phyloP scores from a whole-genome alignment of 1,139 yeast species.

The Nadsonia commutata region DNA sequence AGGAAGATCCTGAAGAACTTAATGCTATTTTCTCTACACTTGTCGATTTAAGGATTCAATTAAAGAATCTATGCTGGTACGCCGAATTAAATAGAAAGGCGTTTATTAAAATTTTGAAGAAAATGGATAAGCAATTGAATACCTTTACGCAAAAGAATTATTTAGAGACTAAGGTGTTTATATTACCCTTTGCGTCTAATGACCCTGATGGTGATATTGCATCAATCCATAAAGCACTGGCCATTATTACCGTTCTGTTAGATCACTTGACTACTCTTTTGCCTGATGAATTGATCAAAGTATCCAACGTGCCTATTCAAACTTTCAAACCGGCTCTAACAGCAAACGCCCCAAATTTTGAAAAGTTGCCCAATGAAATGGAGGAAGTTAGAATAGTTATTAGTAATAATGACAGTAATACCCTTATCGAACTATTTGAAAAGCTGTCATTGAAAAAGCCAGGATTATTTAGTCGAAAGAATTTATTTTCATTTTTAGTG shows the following conservation, averaged over 20 bases:
- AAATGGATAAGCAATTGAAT: constrained; percentile 75
- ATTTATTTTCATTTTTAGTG: constrained; percentile 42
- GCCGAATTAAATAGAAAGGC: constrained; percentile 90
- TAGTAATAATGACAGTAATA: neutral
- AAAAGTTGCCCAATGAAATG: neutral
- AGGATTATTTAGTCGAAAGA: constrained; percentile 21
- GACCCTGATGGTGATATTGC: constrained; percentile 18
- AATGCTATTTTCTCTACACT: constrained; percentile 68
- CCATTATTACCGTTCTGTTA: constrained; percentile 26
- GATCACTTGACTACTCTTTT: neutral
- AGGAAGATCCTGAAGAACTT: constrained; percentile 45
- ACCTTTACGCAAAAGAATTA: constrained; percentile 53
- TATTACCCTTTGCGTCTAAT: constrained; percentile 61
- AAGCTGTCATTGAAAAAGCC: neutral
- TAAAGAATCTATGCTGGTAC: constrained; percentile 75
- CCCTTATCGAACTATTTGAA: neutral
- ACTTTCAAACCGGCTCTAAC: neutral
- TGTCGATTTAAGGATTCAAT: constrained; percentile 61
- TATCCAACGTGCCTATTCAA: neutral
- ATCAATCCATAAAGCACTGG: constrained; percentile 41
- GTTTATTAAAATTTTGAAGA: constrained; percentile 75
- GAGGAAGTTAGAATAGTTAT: neutral
- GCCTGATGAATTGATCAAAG: neutral
- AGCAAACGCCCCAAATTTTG: neutral
- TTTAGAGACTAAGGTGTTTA: constrained; percentile 52